These are phyloP conservation scores for Sanguinoderma infundibulare DNA, from an alignment of 1,284 basidiomycete species.

Conservation along the genomic window DNA sequence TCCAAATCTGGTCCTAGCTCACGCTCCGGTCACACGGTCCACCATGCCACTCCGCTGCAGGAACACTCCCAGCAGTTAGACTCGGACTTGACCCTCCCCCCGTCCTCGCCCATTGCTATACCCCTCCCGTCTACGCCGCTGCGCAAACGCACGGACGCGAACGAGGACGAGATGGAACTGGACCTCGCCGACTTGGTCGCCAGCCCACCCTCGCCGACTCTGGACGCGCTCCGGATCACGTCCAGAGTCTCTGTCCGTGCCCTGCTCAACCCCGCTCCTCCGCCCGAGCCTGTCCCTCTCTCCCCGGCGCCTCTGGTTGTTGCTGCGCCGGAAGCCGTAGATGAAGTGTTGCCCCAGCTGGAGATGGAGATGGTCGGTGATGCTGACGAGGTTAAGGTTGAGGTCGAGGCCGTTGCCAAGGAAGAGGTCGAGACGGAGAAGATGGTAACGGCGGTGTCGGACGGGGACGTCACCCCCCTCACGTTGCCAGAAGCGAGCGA, in stretches of 20 bases:
- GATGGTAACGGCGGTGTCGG: background rate
- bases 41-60: background rate
- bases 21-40: background rate
- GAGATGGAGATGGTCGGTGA: background rate
- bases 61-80: background rate
- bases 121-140: conserved; percentile 14
- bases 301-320: background rate
- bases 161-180: background rate
- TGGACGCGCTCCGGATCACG: conserved; percentile 22
- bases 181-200: conserved; percentile 11
- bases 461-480: conserved; percentile 14
- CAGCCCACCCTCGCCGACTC: conserved; percentile 23
- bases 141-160: background rate
- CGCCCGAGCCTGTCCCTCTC: background rate
- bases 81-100: conserved; percentile 8
- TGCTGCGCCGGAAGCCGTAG: background rate
- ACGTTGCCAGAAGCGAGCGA: conserved; percentile 4
- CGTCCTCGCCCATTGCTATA: conserved; percentile 21
- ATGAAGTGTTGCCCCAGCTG: background rate
- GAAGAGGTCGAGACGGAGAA: background rate
- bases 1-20: background rate
- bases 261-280: conserved; percentile 16
- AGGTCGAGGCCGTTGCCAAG: background rate
- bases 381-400: background rate
- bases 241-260: conserved; percentile 17